Conservation (phyloP, 495 filamentous ascomycete genomes). For the Pseudomonodictys pantanalensis region DNA sequence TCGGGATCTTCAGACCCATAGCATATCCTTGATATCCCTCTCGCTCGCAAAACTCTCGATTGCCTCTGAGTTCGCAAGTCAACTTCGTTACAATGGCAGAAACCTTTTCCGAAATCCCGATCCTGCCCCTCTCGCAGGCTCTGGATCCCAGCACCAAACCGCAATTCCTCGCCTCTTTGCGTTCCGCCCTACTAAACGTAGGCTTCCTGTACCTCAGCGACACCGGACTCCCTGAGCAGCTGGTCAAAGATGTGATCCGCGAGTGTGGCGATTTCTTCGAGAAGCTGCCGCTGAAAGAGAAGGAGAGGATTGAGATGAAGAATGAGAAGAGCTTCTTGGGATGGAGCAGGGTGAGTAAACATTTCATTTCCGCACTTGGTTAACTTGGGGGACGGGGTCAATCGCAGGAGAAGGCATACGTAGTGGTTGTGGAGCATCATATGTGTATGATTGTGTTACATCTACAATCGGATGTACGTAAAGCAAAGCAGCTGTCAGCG, state of each 20-base stretch:
- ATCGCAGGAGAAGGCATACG: not conserved
- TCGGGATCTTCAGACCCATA: too few species aligned
- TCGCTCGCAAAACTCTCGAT: too few species aligned
- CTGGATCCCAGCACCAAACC: slow-evolving; percentile 66
- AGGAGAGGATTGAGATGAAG: slow-evolving; percentile 84
- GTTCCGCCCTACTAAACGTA: slow-evolving; percentile 79
- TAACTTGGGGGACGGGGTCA: not conserved
- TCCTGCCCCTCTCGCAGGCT: slow-evolving; percentile 73
- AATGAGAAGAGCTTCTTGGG: slow-evolving; percentile 54
- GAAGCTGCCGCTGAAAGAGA: slow-evolving; percentile 74
- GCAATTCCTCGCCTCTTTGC: slow-evolving; percentile 67
- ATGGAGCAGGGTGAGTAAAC: slow-evolving; percentile 39
- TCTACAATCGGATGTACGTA: too few species aligned
- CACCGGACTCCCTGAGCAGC: slow-evolving; percentile 65
- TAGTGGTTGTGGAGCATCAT: not conserved
- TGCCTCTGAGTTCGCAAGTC: too few species aligned
- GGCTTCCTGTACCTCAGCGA: slow-evolving; percentile 92
- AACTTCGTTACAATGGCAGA: not conserved
- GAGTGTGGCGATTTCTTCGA: slow-evolving; percentile 72
- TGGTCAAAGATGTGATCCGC: slow-evolving; percentile 65
- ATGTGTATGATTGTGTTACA: too few species aligned
- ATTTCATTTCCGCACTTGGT: slow-evolving; percentile 14
- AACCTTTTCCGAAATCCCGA: slow-evolving; percentile 71
- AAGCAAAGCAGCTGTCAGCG: too few species aligned
- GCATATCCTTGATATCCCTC: too few species aligned